A percentile compares a stretch with the other conserved stretches of the same genome.
phyloP scores from a whole-genome alignment of 176 grass and related monocot genomes.

The Urochloa ruziziensis region DNA sequence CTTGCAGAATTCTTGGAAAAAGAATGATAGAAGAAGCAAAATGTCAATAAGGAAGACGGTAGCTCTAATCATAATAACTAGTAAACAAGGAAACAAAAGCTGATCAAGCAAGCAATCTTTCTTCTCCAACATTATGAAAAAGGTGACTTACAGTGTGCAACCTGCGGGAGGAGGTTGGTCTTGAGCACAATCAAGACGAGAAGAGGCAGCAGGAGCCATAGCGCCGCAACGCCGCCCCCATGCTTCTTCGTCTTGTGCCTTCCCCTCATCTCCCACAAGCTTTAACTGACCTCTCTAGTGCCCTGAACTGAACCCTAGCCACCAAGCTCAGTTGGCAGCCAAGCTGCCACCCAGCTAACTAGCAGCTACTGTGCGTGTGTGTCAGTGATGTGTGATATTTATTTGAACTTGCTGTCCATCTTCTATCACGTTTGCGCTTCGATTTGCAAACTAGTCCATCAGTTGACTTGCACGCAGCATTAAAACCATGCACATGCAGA shows the following conservation, averaged over 20 bases:
- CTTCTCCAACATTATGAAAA: not conserved
- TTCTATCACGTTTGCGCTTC: not conserved
- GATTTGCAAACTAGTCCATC: not conserved
- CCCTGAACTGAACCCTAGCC: not conserved
- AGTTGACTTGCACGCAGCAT: not conserved
- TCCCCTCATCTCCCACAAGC: constrained; percentile 20
- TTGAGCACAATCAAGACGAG: constrained; percentile 28
- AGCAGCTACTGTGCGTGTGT: not conserved
- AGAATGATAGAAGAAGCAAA: not conserved
- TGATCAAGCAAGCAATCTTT: not conserved
- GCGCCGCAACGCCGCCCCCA: not conserved
- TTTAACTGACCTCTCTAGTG: not conserved
- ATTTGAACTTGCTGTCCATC: not conserved
- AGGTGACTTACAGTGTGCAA: constrained; percentile 18
- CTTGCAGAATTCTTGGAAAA: not conserved
- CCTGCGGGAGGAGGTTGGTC: constrained; percentile 24
- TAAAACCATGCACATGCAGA: not conserved
- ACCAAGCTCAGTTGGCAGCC: not conserved
- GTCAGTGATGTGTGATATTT: not conserved
- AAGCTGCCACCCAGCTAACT: not conserved
- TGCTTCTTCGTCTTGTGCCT: constrained; percentile 5
- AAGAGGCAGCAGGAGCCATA: constrained; percentile 32
- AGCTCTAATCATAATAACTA: too few relatives aligned
- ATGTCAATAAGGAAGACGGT: too few relatives aligned
- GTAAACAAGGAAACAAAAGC: too few relatives aligned